Conservation (phyloP, 495 filamentous ascomycete genomes). For the Penicillium chermesinum region DNA sequence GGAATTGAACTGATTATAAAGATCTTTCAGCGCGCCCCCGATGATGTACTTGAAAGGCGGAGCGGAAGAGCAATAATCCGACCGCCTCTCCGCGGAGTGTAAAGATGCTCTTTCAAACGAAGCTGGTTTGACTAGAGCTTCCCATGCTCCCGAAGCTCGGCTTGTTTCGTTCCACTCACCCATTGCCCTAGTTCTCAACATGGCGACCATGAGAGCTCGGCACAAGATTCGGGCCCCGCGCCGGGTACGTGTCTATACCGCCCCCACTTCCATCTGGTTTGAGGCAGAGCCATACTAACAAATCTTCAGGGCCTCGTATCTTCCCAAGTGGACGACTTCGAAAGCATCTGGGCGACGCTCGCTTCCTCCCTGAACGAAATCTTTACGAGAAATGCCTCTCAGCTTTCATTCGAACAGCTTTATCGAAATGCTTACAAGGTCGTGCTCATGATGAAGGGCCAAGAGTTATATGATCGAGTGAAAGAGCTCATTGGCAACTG, state of each 20-base stretch:
- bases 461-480: slow-evolving; percentile 74
- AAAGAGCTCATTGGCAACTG: slow-evolving; percentile 74
- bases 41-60: not conserved
- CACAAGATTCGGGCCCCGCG: slow-evolving; percentile 69
- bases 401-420: slow-evolving; percentile 88
- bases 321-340: slow-evolving; percentile 64
- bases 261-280: not conserved
- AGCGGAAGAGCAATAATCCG: slow-evolving; percentile 10
- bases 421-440: slow-evolving; percentile 96
- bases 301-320: slow-evolving; percentile 47
- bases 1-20: too few species aligned
- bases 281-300: slow-evolving; percentile 10
- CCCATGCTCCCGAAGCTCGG: not conserved
- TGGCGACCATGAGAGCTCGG: slow-evolving; percentile 60
- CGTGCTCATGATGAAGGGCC: slow-evolving; percentile 83
- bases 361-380: slow-evolving; percentile 74
- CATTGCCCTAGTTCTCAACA: slow-evolving; percentile 26
- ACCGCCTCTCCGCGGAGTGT: slow-evolving; percentile 21
- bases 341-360: slow-evolving; percentile 73
- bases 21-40: not conserved
- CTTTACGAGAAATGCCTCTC: slow-evolving; percentile 84
- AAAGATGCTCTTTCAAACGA: not conserved
- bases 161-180: not conserved
- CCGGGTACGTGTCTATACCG: slow-evolving; percentile 42
- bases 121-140: not conserved